Base-by-base conservation (phyloP, 108 stramenopile species). In the Phaeodactylum tricornutum region DNA sequence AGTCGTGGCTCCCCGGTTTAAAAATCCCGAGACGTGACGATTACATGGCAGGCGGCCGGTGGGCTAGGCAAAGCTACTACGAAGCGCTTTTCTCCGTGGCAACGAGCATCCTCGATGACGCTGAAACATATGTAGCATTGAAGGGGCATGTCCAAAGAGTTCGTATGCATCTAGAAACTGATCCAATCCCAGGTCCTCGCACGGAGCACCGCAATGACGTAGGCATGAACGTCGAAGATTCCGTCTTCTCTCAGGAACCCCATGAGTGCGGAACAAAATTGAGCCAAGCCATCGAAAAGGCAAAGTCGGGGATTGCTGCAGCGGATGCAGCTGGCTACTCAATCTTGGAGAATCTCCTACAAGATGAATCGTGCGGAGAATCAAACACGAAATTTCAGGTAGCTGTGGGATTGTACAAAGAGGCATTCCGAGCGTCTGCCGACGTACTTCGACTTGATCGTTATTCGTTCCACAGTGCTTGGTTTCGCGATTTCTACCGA, bases 61-160 rank as follows among this genome's bases (percentile, higher is more conserved):
- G 91, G 91, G 91, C 91, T 3, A 53, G 84, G 31, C 84, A 87
- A 48, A 83, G 81, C 31, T 92, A 81, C 65, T 92, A 92, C 56
- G 84, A 88, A 46, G 91, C 91, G 17, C 63, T 92, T 44, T 86
- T 71, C 50, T 50, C 64, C 7, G 70, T 87, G 12, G 72, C 86
- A 0, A 72, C 65, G 22, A 81, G 63, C 44, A 81, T 92, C 24
- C 62, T 92, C 4, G 91, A 92, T 37, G 71, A 87, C 29, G 84
- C 91, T n/a, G 81, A 87, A 50, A 53, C 55, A 9, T 92, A 88
- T 49, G 67, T 66, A 46, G 86, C 84, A 22, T 57, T 92, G 17
- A 92, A 92, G 35, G 50, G 70, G 9, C 72, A 85, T 38, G 48
- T 92, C 25, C 91, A 92, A 47, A 64, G 81, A 16, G 80, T 75